These are phyloP conservation scores for Xylaria sp. DNA, from an alignment of 2,329 filamentous ascomycete species.

Conservation along the genomic window DNA sequence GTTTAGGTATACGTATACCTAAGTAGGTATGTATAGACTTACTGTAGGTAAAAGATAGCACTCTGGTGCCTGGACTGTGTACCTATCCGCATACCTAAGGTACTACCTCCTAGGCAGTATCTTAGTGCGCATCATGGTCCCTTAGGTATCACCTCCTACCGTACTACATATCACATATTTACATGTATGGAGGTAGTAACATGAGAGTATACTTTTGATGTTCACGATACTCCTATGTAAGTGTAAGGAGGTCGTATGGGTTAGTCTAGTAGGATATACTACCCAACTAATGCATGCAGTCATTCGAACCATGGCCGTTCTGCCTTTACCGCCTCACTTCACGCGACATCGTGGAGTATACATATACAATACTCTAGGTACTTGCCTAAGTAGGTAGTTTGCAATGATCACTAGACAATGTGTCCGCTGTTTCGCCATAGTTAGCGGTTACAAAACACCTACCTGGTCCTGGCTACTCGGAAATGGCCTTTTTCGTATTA, in stretches of 20 bases:
- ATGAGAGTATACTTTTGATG: not conserved
- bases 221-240: conserved; percentile 22
- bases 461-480: not conserved
- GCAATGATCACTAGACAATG: not conserved
- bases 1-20: too few relatives aligned
- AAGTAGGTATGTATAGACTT: too few relatives aligned
- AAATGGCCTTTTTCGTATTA: not conserved
- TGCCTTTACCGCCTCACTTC: conserved; percentile 11
- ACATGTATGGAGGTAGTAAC: too few relatives aligned
- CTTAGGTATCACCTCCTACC: too few relatives aligned
- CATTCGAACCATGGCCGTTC: not conserved
- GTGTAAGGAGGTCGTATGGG: too few relatives aligned
- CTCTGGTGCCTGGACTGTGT: too few relatives aligned
- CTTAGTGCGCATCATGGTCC: too few relatives aligned
- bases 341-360: not conserved
- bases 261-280: too few relatives aligned
- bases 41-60: too few relatives aligned
- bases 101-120: too few relatives aligned
- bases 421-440: not conserved
- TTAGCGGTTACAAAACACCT: not conserved
- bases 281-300: conserved; percentile 15
- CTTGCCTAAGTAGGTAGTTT: not conserved
- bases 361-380: not conserved
- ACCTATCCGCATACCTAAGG: too few relatives aligned
- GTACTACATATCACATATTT: too few relatives aligned